phyloP scores from a whole-genome alignment of 352 stramenopile genomes.

The Globisporangium mamillatum region DNA sequence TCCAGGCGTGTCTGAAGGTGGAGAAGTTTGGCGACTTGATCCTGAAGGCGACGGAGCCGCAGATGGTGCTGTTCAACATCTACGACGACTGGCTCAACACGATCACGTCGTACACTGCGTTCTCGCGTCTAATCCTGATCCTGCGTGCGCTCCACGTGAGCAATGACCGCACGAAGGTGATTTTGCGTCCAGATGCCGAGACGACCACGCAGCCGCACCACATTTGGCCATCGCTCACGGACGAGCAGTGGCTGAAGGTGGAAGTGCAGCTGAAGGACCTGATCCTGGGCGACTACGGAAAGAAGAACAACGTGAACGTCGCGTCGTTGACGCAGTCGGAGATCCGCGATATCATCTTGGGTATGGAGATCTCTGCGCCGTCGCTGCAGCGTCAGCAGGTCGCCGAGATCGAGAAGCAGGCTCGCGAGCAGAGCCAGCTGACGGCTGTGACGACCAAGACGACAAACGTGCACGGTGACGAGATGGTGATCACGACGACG shows the following conservation, averaged over 20 bases:
- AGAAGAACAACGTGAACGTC: conserved; percentile 99
- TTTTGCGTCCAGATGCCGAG: conserved; percentile 97
- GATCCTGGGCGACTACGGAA: conserved; percentile 99
- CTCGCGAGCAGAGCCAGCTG: conserved; percentile 97
- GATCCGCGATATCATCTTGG: conserved; percentile 99
- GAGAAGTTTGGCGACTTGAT: conserved; percentile 99
- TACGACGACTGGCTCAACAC: conserved; percentile 99
- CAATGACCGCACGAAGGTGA: conserved; percentile 94
- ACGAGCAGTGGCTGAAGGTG: conserved; percentile 99
- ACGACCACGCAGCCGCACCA: conserved; percentile 99
- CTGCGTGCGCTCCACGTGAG: conserved; percentile 98
- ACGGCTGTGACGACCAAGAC: conserved; percentile 99
- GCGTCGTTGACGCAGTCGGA: conserved; percentile 99
- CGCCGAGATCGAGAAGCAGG: conserved; percentile 99
- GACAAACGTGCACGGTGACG: conserved; percentile 99
- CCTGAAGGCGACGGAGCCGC: conserved; percentile 98
- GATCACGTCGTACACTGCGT: conserved; percentile 99
- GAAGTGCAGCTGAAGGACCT: conserved; percentile 99
- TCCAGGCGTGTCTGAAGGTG: conserved; percentile 99
- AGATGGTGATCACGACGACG: conserved; percentile 99
- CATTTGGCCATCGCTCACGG: conserved; percentile 98
- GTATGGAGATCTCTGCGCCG: conserved; percentile 99
- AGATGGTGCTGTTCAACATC: conserved; percentile 99
- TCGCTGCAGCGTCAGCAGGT: conserved; percentile 99
- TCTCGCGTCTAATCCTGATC: conserved; percentile 99